Evolutionary conservation across 2,329 filamentous ascomycete species (phyloP).

Genomic region (Colletotrichum agaves): DNA sequence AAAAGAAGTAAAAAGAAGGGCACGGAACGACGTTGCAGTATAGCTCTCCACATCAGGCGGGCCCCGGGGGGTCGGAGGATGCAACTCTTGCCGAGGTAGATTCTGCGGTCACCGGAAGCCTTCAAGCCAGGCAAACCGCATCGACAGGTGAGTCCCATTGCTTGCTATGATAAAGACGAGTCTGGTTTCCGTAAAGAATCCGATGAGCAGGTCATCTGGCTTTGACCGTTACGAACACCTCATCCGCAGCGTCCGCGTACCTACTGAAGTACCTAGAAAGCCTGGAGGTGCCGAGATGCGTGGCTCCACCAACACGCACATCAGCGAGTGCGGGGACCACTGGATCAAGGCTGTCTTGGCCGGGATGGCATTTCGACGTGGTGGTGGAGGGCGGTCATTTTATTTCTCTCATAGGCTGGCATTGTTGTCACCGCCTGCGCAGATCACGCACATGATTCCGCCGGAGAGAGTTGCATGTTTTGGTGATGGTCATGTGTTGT

Average conservation of each 20-base stretch:
- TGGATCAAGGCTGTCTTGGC: slow-evolving; percentile 30
- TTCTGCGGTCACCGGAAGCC: background rate
- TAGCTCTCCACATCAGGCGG: slow-evolving; percentile 16
- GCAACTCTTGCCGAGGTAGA: slow-evolving; percentile 16
- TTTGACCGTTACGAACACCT: background rate
- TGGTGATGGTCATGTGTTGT: slow-evolving; percentile 1
- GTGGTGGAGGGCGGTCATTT: slow-evolving; percentile 36
- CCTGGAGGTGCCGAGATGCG: slow-evolving; percentile 31
- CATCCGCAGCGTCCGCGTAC: slow-evolving; percentile 7
- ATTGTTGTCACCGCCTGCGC: slow-evolving; percentile 21
- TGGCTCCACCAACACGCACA: slow-evolving; percentile 33
- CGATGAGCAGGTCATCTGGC: background rate
- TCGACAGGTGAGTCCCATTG: background rate
- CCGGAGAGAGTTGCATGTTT: slow-evolving; percentile 13
- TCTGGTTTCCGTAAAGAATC: background rate
- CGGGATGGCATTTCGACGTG: slow-evolving; percentile 31
- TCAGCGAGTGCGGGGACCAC: slow-evolving; percentile 32
- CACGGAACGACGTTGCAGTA: slow-evolving; percentile 2
- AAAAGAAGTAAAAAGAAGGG: background rate
- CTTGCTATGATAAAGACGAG: background rate
- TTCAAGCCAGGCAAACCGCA: background rate
- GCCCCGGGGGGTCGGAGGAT: background rate
- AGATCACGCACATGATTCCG: slow-evolving; percentile 24
- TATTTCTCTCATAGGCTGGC: slow-evolving; percentile 29
- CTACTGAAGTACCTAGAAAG: too few species aligned